These are phyloP conservation scores for Porcisia hertigi DNA, from an alignment of 208 protist genomes.

Conservation along the genomic window DNA sequence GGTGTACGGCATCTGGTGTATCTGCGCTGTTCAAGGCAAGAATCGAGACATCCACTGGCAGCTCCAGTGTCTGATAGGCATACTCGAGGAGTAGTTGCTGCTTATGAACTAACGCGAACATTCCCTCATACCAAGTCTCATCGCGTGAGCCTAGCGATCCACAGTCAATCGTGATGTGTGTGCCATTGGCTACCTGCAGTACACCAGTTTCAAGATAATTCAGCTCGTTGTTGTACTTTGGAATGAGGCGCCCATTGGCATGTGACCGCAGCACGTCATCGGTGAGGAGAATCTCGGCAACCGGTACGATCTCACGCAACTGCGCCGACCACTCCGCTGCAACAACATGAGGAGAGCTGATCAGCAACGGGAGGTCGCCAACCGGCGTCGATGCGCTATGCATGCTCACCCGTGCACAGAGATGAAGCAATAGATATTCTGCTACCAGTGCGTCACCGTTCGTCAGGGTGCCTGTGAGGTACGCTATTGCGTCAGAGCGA, in stretches of 20 bases:
- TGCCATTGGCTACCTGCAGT: constrained; percentile 82
- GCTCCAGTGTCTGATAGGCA: constrained; percentile 63
- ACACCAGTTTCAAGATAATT: constrained; percentile 73
- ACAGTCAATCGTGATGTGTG: constrained; percentile 80
- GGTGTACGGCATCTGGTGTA: constrained; percentile 13
- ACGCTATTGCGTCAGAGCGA: constrained; percentile 5
- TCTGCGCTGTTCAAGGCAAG: constrained; percentile 42
- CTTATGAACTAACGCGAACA: constrained; percentile 68
- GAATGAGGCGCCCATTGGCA: constrained; percentile 23
- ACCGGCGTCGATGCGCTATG: constrained; percentile 59
- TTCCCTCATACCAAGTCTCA: constrained; percentile 40
- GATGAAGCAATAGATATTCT: constrained; percentile 78
- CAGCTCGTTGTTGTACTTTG: constrained; percentile 43
- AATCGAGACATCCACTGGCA: constrained; percentile 66
- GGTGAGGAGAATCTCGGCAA: constrained; percentile 54
- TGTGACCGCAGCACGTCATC: constrained; percentile 17
- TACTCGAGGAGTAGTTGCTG: constrained; percentile 71
- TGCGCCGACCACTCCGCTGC: constrained; percentile 42
- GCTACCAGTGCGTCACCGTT: constrained; percentile 57
- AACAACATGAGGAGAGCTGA: constrained; percentile 32
- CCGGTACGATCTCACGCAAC: constrained; percentile 48
- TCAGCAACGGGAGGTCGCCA: constrained; percentile 78
- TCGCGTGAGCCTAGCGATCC: constrained; percentile 17
- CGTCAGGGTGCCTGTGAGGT: constrained; percentile 42
- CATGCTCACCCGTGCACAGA: constrained; percentile 49